Conservation (phyloP, 2,329 filamentous ascomycete genomes). For the Drechslerella dactyloides region DNA sequence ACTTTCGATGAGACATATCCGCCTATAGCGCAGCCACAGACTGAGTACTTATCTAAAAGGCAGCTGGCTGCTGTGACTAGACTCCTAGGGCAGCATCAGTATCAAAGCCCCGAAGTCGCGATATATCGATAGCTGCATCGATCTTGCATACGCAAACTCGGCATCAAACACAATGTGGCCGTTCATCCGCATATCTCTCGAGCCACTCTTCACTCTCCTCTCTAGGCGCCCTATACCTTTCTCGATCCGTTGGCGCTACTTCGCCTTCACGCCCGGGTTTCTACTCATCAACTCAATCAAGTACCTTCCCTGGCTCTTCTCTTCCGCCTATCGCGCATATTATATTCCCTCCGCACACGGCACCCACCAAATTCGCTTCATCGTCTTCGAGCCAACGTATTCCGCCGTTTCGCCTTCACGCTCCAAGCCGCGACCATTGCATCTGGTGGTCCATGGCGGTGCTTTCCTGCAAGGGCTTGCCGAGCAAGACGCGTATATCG, state of each 20-base stretch:
- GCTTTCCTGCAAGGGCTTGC: constrained; percentile 61
- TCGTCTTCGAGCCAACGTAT: constrained; percentile 57
- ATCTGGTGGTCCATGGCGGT: constrained; percentile 61
- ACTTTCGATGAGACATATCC: too few relatives aligned
- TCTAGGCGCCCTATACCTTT: constrained; percentile 58
- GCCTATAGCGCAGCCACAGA: too few relatives aligned
- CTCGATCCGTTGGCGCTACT: constrained; percentile 59
- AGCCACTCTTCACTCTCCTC: constrained; percentile 57
- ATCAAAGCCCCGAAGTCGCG: too few relatives aligned
- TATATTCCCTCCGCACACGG: constrained; percentile 55
- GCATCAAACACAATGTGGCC: constrained; percentile 23
- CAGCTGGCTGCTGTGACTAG: too few relatives aligned
- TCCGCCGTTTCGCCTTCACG: constrained; percentile 19
- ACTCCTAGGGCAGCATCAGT: too few relatives aligned
- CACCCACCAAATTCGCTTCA: constrained; percentile 54
- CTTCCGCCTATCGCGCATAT: constrained; percentile 57
- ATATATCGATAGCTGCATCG: too few relatives aligned
- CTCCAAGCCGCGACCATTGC: constrained; percentile 57
- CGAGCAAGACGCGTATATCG: constrained; percentile 58
- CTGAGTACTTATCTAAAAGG: too few relatives aligned
- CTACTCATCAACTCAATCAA: constrained; percentile 59
- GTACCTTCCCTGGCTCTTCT: constrained; percentile 58
- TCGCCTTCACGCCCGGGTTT: constrained; percentile 60
- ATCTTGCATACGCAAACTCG: neutral
- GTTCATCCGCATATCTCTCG: constrained; percentile 26